These are phyloP conservation scores for Zygosaccharomyces kombuchaensis DNA, from an alignment of 805 yeast species.

Conservation along the genomic window DNA sequence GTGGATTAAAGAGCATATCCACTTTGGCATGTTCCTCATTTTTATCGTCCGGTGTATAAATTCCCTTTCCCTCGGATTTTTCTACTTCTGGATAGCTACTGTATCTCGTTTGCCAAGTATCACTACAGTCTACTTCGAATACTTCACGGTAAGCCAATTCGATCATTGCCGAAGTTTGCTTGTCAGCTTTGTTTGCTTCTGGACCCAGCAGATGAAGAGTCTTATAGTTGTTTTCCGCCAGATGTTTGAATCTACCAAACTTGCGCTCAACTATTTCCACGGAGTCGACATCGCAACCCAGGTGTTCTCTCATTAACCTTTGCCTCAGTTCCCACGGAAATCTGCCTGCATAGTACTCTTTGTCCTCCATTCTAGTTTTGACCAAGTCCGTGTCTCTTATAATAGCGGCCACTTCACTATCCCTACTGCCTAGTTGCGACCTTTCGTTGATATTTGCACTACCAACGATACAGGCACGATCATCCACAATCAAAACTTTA, in stretches of 20 bases:
- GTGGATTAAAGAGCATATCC: constrained; percentile 3
- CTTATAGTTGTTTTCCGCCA: constrained; percentile 32
- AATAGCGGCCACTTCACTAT: constrained; percentile 88
- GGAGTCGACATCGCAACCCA: constrained; percentile 88
- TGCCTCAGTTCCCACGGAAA: constrained; percentile 87
- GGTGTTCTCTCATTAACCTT: constrained; percentile 92
- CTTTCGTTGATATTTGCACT: constrained; percentile 97
- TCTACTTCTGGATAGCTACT: neutral
- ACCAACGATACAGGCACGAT: constrained; percentile 88
- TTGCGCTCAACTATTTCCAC: constrained; percentile 77
- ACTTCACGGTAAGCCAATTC: constrained; percentile 72
- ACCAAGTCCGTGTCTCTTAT: constrained; percentile 78
- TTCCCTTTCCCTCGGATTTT: constrained; percentile 5
- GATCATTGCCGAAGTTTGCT: constrained; percentile 58
- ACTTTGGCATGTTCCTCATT: constrained; percentile 4
- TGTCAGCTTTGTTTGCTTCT: constrained; percentile 12
- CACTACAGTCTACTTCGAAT: constrained; percentile 38
- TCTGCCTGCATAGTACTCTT: constrained; percentile 73
- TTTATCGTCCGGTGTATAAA: neutral
- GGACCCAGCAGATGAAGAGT: constrained; percentile 20
- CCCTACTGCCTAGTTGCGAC: constrained; percentile 90
- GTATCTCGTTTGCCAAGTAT: constrained; percentile 47
- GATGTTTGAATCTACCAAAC: constrained; percentile 42
- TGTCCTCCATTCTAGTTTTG: constrained; percentile 68
- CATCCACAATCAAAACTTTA: constrained; percentile 87